Conservation (phyloP, 2,329 filamentous ascomycete species). For the Lachnellula hyalina region DNA sequence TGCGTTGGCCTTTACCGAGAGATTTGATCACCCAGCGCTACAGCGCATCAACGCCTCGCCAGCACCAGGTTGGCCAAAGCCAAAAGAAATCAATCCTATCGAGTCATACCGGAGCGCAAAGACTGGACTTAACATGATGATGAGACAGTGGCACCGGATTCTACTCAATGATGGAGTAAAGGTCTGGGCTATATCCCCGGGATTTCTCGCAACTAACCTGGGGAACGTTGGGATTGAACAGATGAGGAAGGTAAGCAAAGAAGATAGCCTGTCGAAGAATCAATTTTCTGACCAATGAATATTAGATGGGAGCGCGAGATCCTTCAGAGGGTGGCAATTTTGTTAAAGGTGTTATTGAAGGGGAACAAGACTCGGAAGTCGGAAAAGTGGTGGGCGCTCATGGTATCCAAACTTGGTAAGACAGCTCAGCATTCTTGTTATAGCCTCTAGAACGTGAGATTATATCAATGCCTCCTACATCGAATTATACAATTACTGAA, state of each 20-base stretch:
- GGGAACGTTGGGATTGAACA: slow-evolving; percentile 21
- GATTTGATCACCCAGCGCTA: slow-evolving; percentile 16
- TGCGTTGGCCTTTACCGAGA: slow-evolving; percentile 29
- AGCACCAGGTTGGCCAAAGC: slow-evolving; percentile 39
- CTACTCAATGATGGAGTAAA: slow-evolving; percentile 46
- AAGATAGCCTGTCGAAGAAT: slow-evolving; percentile 6
- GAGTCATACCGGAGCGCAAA: slow-evolving; percentile 38
- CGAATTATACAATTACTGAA: slow-evolving; percentile 11
- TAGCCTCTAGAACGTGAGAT: slow-evolving; percentile 12
- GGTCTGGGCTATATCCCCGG: slow-evolving; percentile 44
- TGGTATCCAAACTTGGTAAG: slow-evolving; percentile 15
- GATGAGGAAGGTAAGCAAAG: slow-evolving; percentile 22
- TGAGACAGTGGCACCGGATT: slow-evolving; percentile 40
- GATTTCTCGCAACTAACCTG: slow-evolving; percentile 43
- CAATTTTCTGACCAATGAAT: slow-evolving; percentile 12
- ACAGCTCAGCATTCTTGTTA: slow-evolving; percentile 9
- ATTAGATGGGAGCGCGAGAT: slow-evolving; percentile 31
- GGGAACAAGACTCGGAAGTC: slow-evolving; percentile 36
- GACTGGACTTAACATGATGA: slow-evolving; percentile 44
- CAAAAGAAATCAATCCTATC: slow-evolving; percentile 18
- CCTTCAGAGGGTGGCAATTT: slow-evolving; percentile 35
- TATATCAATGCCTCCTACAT: slow-evolving; percentile 3
- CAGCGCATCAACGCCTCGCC: slow-evolving; percentile 22
- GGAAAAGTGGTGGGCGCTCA: slow-evolving; percentile 33
- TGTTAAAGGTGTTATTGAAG: slow-evolving; percentile 37